These are phyloP conservation scores for Avena atlantica DNA, from an alignment of 176 grass and related monocot genomes.

Conservation along the genomic window DNA sequence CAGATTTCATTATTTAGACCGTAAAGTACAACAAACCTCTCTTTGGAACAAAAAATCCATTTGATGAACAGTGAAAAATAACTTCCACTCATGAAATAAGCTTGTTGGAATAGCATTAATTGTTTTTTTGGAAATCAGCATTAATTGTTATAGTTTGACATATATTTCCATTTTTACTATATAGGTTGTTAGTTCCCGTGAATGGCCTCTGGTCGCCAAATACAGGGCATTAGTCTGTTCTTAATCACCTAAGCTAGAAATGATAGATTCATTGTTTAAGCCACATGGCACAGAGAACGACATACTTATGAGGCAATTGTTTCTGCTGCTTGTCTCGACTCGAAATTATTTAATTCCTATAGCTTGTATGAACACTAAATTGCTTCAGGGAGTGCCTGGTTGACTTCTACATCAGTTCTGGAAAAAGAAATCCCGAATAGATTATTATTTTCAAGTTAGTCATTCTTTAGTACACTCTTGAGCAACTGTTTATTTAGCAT, in stretches of 20 bases:
- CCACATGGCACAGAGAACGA: constrained; percentile 57
- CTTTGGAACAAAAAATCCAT: constrained; percentile 51
- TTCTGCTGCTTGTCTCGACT: not conserved
- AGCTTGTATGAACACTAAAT: not conserved
- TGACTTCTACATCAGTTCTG: constrained; percentile 86
- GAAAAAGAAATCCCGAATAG: constrained; percentile 81
- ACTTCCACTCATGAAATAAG: too few species aligned
- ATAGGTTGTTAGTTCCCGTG: constrained; percentile 89
- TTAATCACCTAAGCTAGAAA: constrained; percentile 79
- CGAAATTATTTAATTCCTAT: not conserved
- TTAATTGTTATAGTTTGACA: not conserved
- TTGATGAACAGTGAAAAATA: too few species aligned
- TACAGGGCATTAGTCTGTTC: constrained; percentile 88
- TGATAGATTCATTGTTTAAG: constrained; percentile 92
- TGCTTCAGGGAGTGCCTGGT: constrained; percentile 67
- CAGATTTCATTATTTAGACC: not conserved
- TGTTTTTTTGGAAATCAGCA: constrained; percentile 49
- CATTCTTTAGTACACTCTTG: not conserved
- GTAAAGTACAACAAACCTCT: constrained; percentile 50
- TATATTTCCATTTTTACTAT: not conserved
- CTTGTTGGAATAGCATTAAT: not conserved
- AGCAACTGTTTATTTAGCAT: not conserved
- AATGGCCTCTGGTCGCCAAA: constrained; percentile 87
- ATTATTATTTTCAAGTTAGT: constrained; percentile 80
- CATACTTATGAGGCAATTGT: constrained; percentile 37